These are phyloP conservation scores for Candida sakaeoensis DNA, from an alignment of 805 yeast genomes.

Conservation along the genomic window DNA sequence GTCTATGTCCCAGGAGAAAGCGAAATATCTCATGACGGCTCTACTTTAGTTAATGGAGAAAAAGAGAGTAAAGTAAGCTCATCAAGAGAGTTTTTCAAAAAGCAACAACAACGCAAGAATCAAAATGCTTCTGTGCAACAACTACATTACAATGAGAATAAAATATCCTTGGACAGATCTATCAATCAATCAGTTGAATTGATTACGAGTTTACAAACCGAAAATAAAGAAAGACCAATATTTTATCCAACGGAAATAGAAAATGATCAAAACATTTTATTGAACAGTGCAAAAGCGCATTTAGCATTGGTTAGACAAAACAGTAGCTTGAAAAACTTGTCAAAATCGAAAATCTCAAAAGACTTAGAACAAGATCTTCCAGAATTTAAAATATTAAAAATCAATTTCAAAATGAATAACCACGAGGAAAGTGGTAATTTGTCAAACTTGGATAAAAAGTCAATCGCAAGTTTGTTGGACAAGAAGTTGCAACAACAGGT, in stretches of 20 bases:
- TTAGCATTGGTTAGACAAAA: constrained; percentile 50
- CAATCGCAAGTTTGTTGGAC: constrained; percentile 66
- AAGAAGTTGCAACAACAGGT: constrained; percentile 62
- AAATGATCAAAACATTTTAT: constrained; percentile 26
- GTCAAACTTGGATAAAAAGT: constrained; percentile 59
- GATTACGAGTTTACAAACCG: constrained; percentile 48
- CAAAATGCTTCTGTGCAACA: constrained; percentile 62
- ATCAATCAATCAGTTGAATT: constrained; percentile 52
- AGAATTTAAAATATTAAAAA: constrained; percentile 57
- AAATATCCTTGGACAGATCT: constrained; percentile 58
- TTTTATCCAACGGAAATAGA: constrained; percentile 52
- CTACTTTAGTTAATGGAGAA: constrained; percentile 28
- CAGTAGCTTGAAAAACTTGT: constrained; percentile 8
- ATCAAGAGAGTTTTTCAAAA: constrained; percentile 9
- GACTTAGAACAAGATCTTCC: constrained; percentile 21
- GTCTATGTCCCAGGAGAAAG: constrained; percentile 35
- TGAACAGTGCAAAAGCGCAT: constrained; percentile 50
- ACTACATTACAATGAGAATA: constrained; percentile 70
- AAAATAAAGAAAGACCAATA: constrained; percentile 59
- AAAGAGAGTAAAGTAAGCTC: constrained; percentile 15
- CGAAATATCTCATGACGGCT: constrained; percentile 21
- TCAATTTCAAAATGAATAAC: constrained; percentile 58
- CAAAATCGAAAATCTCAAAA: constrained; percentile 7
- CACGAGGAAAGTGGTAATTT: constrained; percentile 33
- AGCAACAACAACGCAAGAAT: constrained; percentile 12